Percentiles rank a stretch among this genome's conserved stretches.
Evolutionary conservation across 495 filamentous ascomycete species (phyloP).

Genomic region (Endocarpon pusillum): DNA sequence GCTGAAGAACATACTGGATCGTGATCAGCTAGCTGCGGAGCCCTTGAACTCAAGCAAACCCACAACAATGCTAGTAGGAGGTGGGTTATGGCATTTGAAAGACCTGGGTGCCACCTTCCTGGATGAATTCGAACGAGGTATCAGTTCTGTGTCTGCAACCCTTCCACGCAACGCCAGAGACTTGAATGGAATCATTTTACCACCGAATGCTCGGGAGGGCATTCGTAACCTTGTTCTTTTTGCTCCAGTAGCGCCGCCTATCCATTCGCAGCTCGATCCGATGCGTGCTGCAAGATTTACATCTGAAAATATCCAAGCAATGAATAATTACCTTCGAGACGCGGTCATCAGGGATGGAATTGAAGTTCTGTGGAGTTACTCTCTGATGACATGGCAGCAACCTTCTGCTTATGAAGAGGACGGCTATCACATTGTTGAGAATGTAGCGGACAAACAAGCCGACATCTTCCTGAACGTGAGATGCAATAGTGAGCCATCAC

Average conservation of each 20-base stretch:
- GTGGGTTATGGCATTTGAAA: slow-evolving; percentile 39
- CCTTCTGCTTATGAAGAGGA: slow-evolving; percentile 23
- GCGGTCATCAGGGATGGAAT: slow-evolving; percentile 21
- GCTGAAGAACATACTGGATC: slow-evolving; percentile 22
- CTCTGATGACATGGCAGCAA: slow-evolving; percentile 22
- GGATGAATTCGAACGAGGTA: background rate
- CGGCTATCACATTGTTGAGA: slow-evolving; percentile 35
- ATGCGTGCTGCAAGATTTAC: slow-evolving; percentile 28
- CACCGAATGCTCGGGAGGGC: background rate
- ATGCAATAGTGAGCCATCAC: slow-evolving; percentile 32
- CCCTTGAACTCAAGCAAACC: slow-evolving; percentile 6
- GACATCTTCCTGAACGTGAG: slow-evolving; percentile 39
- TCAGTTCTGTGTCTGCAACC: background rate
- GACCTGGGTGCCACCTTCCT: slow-evolving; percentile 28
- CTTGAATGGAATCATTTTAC: background rate
- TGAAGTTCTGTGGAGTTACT: slow-evolving; percentile 35
- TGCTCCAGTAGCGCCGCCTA: slow-evolving; percentile 36
- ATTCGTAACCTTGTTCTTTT: slow-evolving; percentile 28
- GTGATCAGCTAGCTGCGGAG: slow-evolving; percentile 2
- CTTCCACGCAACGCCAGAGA: background rate
- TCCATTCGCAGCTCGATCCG: slow-evolving; percentile 29
- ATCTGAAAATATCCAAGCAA: slow-evolving; percentile 29
- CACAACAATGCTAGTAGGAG: slow-evolving; percentile 13
- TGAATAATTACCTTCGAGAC: slow-evolving; percentile 38
- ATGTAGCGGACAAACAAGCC: slow-evolving; percentile 28